A percentile compares a stretch with the other conserved stretches of the same genome.
These are phyloP conservation scores for Nannizzia gypsea DNA, from an alignment of 2,329 filamentous ascomycete species.

Conservation along the genomic window DNA sequence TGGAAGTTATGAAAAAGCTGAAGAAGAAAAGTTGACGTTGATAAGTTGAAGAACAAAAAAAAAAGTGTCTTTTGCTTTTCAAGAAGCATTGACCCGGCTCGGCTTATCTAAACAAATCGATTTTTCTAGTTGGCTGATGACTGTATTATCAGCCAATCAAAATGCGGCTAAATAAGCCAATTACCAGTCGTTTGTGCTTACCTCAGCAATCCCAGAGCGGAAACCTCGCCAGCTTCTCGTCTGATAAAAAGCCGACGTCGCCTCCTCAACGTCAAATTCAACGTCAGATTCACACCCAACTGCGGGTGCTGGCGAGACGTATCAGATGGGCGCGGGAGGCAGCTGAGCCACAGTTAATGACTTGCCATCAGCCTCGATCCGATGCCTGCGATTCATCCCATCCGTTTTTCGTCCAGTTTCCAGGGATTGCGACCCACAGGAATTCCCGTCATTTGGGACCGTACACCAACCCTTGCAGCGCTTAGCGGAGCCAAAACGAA, in stretches of 20 bases:
- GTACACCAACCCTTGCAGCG: constrained; percentile 13
- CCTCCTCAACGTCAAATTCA: neutral
- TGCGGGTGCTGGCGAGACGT: neutral
- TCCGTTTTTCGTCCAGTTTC: neutral
- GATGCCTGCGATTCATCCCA: neutral
- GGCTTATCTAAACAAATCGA: neutral
- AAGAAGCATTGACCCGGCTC: neutral
- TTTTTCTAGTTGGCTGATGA: neutral
- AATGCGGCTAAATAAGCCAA: no score
- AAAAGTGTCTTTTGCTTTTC: neutral
- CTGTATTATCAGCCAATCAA: no score
- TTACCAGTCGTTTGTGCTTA: neutral
- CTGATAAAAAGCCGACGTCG: neutral
- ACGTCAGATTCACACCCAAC: no score
- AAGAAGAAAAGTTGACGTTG: neutral
- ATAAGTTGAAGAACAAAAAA: neutral
- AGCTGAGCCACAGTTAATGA: neutral
- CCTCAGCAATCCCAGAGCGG: neutral
- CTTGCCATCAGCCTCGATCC: neutral
- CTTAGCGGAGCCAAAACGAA: constrained; percentile 4
- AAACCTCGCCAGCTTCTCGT: neutral
- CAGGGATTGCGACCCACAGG: constrained; percentile 3
- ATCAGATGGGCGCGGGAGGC: neutral
- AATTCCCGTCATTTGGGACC: constrained; percentile 12
- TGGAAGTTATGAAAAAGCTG: neutral